Conservation (phyloP, 2,329 filamentous ascomycete species). For the Botryotinia globosa region DNA sequence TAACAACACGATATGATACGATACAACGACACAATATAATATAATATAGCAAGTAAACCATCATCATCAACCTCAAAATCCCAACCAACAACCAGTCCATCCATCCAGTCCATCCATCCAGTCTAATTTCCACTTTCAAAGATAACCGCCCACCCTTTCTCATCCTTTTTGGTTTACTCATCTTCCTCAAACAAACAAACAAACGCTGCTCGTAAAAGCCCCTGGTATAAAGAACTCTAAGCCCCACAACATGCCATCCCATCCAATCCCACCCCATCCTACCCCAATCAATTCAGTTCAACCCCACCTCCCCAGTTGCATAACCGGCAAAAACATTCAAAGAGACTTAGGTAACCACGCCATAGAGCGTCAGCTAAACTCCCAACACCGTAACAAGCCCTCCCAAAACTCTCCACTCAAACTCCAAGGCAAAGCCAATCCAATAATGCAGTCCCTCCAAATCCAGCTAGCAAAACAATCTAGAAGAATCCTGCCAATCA, state of each 20-base stretch:
- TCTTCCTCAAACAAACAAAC: background rate
- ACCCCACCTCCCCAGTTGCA: background rate
- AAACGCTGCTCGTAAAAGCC: background rate
- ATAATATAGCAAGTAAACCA: background rate
- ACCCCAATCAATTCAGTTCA: background rate
- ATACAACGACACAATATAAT: too few species aligned
- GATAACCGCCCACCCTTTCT: background rate
- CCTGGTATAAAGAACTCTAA: background rate
- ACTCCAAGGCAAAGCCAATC: background rate
- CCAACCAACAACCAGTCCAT: too few species aligned
- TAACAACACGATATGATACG: background rate
- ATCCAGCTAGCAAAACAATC: background rate
- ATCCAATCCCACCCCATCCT: background rate
- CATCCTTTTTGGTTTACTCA: background rate
- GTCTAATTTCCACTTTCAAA: background rate
- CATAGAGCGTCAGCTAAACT: background rate
- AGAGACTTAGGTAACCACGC: background rate
- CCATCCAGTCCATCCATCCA: background rate
- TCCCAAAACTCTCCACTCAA: background rate
- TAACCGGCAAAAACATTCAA: background rate
- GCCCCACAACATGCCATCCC: background rate
- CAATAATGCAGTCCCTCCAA: background rate
- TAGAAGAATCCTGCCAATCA: background rate
- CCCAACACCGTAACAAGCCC: background rate
- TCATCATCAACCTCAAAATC: background rate